Evolutionary conservation across 1,284 basidiomycete species (phyloP).

Genomic region (Cryptococcus sp.): DNA sequence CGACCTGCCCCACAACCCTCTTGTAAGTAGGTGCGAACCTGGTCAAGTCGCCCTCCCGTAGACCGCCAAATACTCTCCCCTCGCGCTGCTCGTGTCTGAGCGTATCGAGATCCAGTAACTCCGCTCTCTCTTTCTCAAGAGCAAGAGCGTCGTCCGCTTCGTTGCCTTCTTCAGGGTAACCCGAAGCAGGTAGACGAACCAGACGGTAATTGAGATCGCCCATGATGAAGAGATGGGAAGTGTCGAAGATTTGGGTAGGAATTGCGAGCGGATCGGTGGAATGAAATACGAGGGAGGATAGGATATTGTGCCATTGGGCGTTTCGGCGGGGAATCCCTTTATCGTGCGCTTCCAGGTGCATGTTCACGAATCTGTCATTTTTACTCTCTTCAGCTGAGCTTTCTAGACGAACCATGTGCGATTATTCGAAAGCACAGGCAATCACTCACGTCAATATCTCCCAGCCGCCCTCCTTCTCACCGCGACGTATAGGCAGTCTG

Average conservation of each 20-base stretch:
- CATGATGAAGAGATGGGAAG: constrained; percentile 81
- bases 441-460: constrained; percentile 77
- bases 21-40: constrained; percentile 87
- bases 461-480: constrained; percentile 58
- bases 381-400: too few species aligned
- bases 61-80: constrained; percentile 66
- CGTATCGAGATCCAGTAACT: constrained; percentile 76
- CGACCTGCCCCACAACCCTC: constrained; percentile 73
- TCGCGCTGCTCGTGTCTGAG: constrained; percentile 65
- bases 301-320: constrained; percentile 75
- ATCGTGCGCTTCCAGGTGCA: constrained; percentile 85
- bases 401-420: too few species aligned
- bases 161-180: constrained; percentile 34
- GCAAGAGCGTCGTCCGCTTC: constrained; percentile 44
- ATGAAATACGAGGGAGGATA: constrained; percentile 76
- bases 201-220: constrained; percentile 91
- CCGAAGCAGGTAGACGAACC: constrained; percentile 57
- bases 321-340: constrained; percentile 71
- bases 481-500: constrained; percentile 67
- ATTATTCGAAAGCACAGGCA: neutral
- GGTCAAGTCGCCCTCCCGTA: constrained; percentile 81
- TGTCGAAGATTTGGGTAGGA: constrained; percentile 68
- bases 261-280: constrained; percentile 57
- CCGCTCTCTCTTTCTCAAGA: constrained; percentile 61
- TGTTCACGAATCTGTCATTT: constrained; percentile 76